These are phyloP conservation scores for Tetraselmis striata DNA, from an alignment of 139 green algal genomes.

Conservation along the genomic window DNA sequence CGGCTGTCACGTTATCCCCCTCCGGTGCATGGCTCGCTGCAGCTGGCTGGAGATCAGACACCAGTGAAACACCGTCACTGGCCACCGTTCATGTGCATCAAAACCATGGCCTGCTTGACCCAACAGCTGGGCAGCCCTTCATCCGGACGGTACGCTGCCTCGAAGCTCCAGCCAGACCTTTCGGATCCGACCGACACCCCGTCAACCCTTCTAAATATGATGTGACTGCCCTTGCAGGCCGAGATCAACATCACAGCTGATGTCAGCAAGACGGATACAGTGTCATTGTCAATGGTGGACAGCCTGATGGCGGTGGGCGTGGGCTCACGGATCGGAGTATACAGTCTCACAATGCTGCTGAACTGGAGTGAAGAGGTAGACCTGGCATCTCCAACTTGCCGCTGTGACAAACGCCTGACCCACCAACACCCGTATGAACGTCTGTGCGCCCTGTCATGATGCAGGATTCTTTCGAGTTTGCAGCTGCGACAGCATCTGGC, in stretches of 20 bases:
- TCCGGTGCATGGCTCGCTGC: not conserved
- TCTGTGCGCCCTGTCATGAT: not conserved
- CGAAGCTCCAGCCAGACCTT: too few species aligned
- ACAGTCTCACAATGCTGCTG: not conserved
- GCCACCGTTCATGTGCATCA: not conserved
- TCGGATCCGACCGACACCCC: too few species aligned
- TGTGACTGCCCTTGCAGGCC: not conserved
- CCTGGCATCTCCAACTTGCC: not conserved
- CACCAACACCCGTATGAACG: too few species aligned
- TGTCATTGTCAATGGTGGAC: not conserved
- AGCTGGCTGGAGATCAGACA: not conserved
- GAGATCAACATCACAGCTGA: not conserved
- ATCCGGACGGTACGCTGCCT: not conserved
- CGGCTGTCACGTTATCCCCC: not conserved
- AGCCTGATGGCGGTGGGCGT: not conserved
- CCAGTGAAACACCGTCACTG: not conserved
- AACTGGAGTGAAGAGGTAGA: not conserved
- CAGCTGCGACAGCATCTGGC: not conserved
- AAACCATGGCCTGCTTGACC: not conserved
- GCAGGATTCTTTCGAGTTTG: not conserved
- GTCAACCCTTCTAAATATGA: too few species aligned
- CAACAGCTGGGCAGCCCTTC: not conserved
- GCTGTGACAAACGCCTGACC: not conserved
- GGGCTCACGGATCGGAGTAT: not conserved
- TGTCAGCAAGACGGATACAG: not conserved